A percentile compares a stretch with the other conserved stretches of the same genome.
Conservation (phyloP, 2,329 filamentous ascomycete species). For the Neonectria magnoliae region DNA sequence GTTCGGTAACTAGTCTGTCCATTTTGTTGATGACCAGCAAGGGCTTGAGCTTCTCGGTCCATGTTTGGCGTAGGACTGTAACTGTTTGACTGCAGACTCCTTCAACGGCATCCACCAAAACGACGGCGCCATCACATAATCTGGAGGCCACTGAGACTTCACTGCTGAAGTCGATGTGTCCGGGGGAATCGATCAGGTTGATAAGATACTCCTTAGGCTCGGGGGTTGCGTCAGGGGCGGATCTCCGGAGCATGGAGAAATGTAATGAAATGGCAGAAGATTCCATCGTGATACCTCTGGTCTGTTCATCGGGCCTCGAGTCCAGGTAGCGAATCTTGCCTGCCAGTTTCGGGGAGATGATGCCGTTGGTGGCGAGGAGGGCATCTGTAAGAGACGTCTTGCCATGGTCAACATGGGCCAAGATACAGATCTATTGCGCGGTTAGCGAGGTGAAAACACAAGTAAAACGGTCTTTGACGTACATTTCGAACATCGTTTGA, state of each 20-base stretch:
- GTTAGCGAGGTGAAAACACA: conserved; percentile 9
- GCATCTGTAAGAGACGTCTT: conserved; percentile 98
- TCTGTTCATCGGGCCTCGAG: conserved; percentile 94
- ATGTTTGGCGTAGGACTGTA: conserved; percentile 92
- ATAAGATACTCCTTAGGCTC: conserved; percentile 90
- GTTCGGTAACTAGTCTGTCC: conserved; percentile 90
- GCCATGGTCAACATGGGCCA: conserved; percentile 97
- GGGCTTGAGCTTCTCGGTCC: conserved; percentile 95
- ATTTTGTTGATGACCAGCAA: conserved; percentile 98
- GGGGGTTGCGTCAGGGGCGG: conserved; percentile 72
- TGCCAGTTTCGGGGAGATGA: conserved; percentile 96
- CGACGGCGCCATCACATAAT: conserved; percentile 92
- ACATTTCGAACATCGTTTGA: conserved; percentile 94
- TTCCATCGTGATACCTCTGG: conserved; percentile 99
- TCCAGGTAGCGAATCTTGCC: conserved; percentile 98
- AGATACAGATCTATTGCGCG: conserved; percentile 80
- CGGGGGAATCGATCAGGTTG: conserved; percentile 97
- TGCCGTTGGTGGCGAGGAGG: conserved; percentile 97
- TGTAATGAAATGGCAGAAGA: conserved; percentile 97
- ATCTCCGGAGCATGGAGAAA: conserved; percentile 88
- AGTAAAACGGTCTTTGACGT: conserved; percentile 46
- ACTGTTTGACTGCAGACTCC: conserved; percentile 99
- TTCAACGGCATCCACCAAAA: conserved; percentile 95
- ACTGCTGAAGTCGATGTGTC: conserved; percentile 98
- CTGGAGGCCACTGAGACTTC: conserved; percentile 96